phyloP scores from a whole-genome alignment of 2,329 filamentous ascomycete species.

The Fusarium coffeatum region DNA sequence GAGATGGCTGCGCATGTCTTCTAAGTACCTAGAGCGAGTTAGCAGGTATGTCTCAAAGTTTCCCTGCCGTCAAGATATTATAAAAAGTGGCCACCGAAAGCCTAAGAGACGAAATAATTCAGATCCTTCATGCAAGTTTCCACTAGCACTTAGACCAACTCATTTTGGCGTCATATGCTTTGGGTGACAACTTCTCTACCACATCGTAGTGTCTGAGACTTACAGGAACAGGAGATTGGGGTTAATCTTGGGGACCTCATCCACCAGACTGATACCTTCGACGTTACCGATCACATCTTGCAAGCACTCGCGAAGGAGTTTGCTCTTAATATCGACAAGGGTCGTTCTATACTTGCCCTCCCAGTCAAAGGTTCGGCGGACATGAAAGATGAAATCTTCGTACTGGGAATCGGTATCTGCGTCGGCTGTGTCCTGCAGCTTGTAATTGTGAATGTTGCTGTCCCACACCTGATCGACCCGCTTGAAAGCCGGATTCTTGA shows the following conservation, averaged over 20 bases:
- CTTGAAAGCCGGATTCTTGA: slow-evolving; percentile 56
- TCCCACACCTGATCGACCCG: slow-evolving; percentile 68
- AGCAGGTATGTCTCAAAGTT: not conserved
- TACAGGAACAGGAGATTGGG: slow-evolving; percentile 77
- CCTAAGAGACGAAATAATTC: not conserved
- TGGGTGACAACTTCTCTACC: not conserved
- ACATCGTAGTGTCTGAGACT: slow-evolving; percentile 36
- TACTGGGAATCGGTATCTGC: slow-evolving; percentile 65
- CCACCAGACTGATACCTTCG: slow-evolving; percentile 76
- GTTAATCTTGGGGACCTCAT: slow-evolving; percentile 79
- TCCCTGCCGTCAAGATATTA: not conserved
- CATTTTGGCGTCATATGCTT: not conserved
- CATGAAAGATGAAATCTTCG: slow-evolving; percentile 84
- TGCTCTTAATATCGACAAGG: slow-evolving; percentile 86
- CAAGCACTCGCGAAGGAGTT: slow-evolving; percentile 75
- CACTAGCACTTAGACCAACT: not conserved
- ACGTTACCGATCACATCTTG: slow-evolving; percentile 54
- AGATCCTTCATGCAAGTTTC: not conserved
- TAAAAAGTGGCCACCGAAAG: not conserved
- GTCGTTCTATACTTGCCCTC: slow-evolving; percentile 82
- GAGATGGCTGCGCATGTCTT: slow-evolving; percentile 75
- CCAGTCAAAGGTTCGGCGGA: slow-evolving; percentile 84
- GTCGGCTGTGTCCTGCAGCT: slow-evolving; percentile 66
- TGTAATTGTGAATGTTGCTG: slow-evolving; percentile 61
- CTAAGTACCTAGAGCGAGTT: slow-evolving; percentile 72